Base-by-base conservation (phyloP, 1,139 yeast genomes). In the Yamadazyma atmosphaerica region DNA sequence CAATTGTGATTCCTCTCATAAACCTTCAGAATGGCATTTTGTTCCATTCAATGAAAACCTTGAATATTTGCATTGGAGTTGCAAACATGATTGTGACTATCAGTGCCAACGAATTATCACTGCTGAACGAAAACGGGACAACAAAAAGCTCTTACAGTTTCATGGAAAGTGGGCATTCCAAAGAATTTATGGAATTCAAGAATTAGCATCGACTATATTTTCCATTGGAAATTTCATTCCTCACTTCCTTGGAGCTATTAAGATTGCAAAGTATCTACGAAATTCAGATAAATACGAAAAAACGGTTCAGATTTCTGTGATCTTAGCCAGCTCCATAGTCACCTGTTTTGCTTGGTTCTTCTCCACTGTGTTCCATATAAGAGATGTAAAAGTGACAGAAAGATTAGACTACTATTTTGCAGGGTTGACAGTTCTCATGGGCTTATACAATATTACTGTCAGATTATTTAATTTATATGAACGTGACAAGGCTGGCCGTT, bases 121-220 rank as follows among this genome's bases (percentile, higher is more conserved):
- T 0, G 51, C 54, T 2, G 65, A 72, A 34, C 68, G 96, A 16
- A 65, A 68, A 14, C 48, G 44, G 0, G 50, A 63, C 2, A 41
- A 52, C 8, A 72, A 76, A 38, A 81, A 79, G 39, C 65, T 87
- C 2, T 74, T 74, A 34, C 98, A 92, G 56, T 92, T 88, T 62
- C 98, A 92, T 59, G 98, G 98, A 0, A 92, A 92, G 62, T 92
- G 98, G 98, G 98, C 98, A 2, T 92, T 92, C 54, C 49, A 68
- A 31, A 72, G 98, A 39, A 55, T 85, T 1, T 62, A 72, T 14
- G 95, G 95, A 0, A 68, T 86, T 22, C 98, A 92, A 58, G 98
- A 92, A 56, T 65, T 89, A 0, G 84, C 83, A 12, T 83, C 95
- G n/a, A 80, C 85, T 2, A 22, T 88, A 1, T 92, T 92, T 60